A percentile compares a stretch with the other conserved stretches of the same genome.
Conservation (phyloP, 2,329 filamentous ascomycete genomes). For the Colletotrichum theobromicola region DNA sequence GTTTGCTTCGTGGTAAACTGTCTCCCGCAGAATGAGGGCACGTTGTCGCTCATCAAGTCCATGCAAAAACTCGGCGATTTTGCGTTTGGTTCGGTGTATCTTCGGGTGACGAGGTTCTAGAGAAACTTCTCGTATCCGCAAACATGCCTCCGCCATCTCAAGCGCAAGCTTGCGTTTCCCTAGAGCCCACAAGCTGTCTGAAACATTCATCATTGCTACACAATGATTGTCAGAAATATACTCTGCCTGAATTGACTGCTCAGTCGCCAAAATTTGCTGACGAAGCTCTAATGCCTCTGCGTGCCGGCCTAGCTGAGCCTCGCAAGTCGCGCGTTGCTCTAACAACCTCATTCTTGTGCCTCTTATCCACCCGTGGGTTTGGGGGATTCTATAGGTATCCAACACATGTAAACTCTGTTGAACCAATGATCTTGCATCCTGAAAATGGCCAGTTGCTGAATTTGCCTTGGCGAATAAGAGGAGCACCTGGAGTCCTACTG, state of each 20-base stretch:
- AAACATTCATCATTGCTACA: background rate
- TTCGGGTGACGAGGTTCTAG: background rate
- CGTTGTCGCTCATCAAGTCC: background rate
- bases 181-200: background rate
- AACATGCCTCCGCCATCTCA: background rate
- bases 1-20: background rate
- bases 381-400: background rate
- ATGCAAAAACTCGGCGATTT: background rate
- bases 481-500: too few species aligned
- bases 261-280: background rate
- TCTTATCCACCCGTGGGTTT: too few species aligned
- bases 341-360: too few species aligned
- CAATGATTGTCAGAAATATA: background rate
- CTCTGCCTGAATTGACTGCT: background rate
- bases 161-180: background rate
- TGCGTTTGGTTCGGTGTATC: background rate
- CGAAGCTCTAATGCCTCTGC: background rate
- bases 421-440: background rate
- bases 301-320: too few species aligned
- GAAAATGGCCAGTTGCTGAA: background rate
- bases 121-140: background rate
- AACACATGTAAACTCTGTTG: background rate
- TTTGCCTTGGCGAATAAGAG: background rate
- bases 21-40: background rate
- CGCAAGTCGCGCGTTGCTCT: too few species aligned